Evolutionary conservation across 2,329 filamentous ascomycete genomes (phyloP), one percentile per base, ranked within the genome.

Genomic region (Aureobasidium melanogenum): DNA sequence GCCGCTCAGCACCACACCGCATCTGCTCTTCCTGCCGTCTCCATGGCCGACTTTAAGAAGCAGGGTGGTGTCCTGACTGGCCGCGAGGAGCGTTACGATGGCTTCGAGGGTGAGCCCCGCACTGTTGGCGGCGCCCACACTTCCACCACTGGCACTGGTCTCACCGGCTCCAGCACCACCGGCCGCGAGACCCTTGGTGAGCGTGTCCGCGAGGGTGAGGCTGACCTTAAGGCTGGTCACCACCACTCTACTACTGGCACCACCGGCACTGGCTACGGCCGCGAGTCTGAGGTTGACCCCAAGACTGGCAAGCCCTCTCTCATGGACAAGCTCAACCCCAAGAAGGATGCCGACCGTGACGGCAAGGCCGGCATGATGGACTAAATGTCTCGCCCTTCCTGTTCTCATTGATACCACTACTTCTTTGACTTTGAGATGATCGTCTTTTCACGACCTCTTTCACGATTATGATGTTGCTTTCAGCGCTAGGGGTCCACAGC

Each of bases 1-100:
- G 78, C 82, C 15, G 78, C 86, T 1, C 80, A 87, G 63, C 84
- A 88, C 69, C 88, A 91, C 69, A 78, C 80, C 46, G 80, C 84
- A 1, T 84, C 85, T 0, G 78, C 82, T 3, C 78, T 90, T 0
- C 87, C 87, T 1, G 72, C 82, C 12, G 84, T 89, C 70, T 84
- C 77, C 38, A 78, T 90, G 70, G 75, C 79, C 0, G 86, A 91
- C 66, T 90, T 88, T 70, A 80, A 79, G 73, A 70, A 73, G 62
- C 71, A 80, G 57, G 83, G 84, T 15, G 83, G 84, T 46, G 72
- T 74, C 1, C 71, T 88, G 0, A 72, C 73, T 12, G 82, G 84
- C 2, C 76, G 80, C 38, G 79, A 82, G 44, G 78, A 83, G 68
- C 79, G 80, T 17, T 78, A 82, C 51, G 82, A 84, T 55, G 81